These are phyloP conservation scores for Cronartium ribicola DNA, from an alignment of 1,284 basidiomycete genomes.

Conservation along the genomic window DNA sequence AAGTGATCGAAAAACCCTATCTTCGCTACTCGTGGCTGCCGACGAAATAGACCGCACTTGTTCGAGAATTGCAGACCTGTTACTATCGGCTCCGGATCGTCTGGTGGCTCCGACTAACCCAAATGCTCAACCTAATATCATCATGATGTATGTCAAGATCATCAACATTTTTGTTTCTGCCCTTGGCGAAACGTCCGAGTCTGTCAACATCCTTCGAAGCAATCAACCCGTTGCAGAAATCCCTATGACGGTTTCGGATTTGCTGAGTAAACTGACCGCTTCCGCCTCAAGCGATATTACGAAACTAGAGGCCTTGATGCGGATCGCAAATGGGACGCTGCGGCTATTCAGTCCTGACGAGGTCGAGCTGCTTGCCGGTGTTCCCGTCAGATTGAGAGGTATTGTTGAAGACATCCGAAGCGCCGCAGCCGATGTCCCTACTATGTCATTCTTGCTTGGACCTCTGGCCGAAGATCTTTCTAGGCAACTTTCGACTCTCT, in stretches of 20 bases:
- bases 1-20: slow-evolving; percentile 9
- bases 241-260: not conserved
- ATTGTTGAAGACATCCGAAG: slow-evolving; percentile 5
- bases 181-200: not conserved
- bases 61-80: slow-evolving; percentile 17
- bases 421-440: not conserved
- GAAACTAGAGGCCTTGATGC: not conserved
- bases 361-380: not conserved
- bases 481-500: not conserved
- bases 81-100: not conserved
- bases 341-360: slow-evolving; percentile 17
- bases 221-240: slow-evolving; percentile 6
- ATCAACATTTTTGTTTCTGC: slow-evolving; percentile 5
- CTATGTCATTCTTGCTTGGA: slow-evolving; percentile 3
- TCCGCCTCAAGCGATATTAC: not conserved
- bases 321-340: not conserved
- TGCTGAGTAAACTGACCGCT: not conserved
- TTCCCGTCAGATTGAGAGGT: not conserved
- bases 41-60: slow-evolving; percentile 7
- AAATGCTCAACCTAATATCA: not conserved
- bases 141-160: not conserved
- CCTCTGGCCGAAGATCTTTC: slow-evolving; percentile 21
- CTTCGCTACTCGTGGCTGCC: slow-evolving; percentile 9
- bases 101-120: not conserved
- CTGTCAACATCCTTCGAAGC: not conserved